Base-by-base conservation (phyloP, 768 basidiomycete genomes). In the Coprinopsis sp. region DNA sequence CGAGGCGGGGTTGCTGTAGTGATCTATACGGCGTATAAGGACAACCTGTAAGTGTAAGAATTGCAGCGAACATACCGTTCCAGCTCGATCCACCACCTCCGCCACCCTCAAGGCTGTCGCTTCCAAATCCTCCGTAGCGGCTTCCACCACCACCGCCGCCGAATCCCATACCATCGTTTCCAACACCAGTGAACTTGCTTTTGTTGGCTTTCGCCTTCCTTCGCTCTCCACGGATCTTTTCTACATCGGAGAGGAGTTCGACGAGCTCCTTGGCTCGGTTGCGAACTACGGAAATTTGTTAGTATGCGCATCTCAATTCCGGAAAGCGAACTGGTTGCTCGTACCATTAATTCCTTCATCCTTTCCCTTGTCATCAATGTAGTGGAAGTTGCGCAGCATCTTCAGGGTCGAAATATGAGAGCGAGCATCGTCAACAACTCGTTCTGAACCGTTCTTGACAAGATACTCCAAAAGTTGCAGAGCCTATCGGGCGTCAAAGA, bases 321-420 rank as follows among this genome's bases (percentile, higher is more conserved):
- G 19, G 38, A 12, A 14, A 24, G 22, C 36, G 14, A 21, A 29
- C 24, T 16, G 24, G 38, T 11, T 18, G 14, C 14, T 6, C n/a
- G 51, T 52, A 92, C 94, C 92, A 58, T 99, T 99, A 57, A 96
- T 77, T 5, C 96, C 96, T 65, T 99, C 91, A 59, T 99, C 96
- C 64, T 99, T 98, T 39, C 91, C 93, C 69, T 95, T 95, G 53
- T 98, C 95, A 54, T 99, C 96, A 46, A 97, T 90, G 64, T 97
- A 97, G 62, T 98, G 95, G 69, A 99, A 99, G 59, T 86, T 96
- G 47, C 93, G 73, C 10, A 98, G 79, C 91, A 98, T 97, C 70
- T 98, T 98, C 57, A 99, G 77, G 16, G 94, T 95, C 22, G 91
- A 87, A 22, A 97, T 73, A 64, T 98, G 96, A 1, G 91, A 87